phyloP scores from a whole-genome alignment of 148 eudicot genomes.

The Dianthus caryophyllus region DNA sequence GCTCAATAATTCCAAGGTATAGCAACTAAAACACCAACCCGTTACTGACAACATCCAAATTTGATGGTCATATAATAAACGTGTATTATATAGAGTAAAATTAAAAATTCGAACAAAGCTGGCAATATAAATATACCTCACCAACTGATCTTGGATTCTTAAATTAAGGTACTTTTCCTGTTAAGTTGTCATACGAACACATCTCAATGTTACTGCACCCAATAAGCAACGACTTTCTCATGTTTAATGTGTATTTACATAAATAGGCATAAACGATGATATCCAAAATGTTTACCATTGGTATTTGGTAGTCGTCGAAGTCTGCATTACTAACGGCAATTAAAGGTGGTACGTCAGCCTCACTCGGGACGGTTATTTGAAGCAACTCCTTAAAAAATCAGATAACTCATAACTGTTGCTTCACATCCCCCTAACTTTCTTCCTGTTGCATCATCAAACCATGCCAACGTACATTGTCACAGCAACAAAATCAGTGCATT shows the following conservation, averaged over 20 bases:
- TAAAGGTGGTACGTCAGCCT: slow-evolving; percentile 50
- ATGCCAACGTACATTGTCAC: background rate
- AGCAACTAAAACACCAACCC: too few relatives aligned
- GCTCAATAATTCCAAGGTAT: too few relatives aligned
- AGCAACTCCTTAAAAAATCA: slow-evolving; percentile 58
- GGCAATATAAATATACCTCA: slow-evolving; percentile 52
- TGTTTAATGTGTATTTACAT: background rate
- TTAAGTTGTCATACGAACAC: slow-evolving; percentile 66
- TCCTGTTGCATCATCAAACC: slow-evolving; percentile 38
- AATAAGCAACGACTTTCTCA: background rate
- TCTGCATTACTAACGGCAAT: slow-evolving; percentile 56
- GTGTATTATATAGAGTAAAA: too few relatives aligned
- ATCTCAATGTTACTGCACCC: slow-evolving; percentile 82
- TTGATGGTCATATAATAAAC: too few relatives aligned
- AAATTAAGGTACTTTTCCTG: slow-evolving; percentile 55
- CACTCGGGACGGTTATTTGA: slow-evolving; percentile 57
- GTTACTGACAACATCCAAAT: too few relatives aligned
- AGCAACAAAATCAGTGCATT: background rate
- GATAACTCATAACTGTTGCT: slow-evolving; percentile 46
- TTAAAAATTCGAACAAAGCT: too few relatives aligned
- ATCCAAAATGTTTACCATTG: slow-evolving; percentile 50
- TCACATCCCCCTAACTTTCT: slow-evolving; percentile 50
- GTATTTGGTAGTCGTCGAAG: slow-evolving; percentile 86
- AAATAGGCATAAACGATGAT: background rate
- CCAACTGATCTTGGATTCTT: slow-evolving; percentile 74